Evolutionary conservation across 352 stramenopile species (phyloP).

Genomic region (Phytopythium delawarense): DNA sequence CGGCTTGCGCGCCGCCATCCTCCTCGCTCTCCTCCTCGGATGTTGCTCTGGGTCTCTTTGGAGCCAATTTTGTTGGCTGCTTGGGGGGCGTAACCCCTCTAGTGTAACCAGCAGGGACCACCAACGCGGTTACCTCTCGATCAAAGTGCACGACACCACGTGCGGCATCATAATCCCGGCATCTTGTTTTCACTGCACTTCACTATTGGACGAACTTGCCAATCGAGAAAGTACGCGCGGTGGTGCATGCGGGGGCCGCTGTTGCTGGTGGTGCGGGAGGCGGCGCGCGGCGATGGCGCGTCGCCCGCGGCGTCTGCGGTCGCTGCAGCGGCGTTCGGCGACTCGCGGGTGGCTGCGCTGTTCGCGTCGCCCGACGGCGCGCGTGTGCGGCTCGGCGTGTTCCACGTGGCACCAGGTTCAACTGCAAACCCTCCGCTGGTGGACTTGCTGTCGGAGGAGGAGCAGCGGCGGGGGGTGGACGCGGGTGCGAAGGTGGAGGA

Average conservation of each 20-base stretch:
- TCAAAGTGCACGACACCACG: no score
- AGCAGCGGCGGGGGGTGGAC: not conserved
- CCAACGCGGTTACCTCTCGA: not conserved
- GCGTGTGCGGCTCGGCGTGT: conserved; percentile 29
- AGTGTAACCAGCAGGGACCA: not conserved
- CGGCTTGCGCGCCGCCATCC: conserved; percentile 32
- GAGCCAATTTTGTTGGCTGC: not conserved
- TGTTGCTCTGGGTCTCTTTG: not conserved
- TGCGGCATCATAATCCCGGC: no score
- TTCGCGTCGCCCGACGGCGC: conserved; percentile 21
- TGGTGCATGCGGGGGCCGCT: conserved; percentile 9
- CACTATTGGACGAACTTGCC: no score
- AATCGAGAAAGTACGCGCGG: not conserved
- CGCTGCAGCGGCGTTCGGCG: conserved; percentile 12
- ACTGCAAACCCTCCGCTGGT: conserved; percentile 7
- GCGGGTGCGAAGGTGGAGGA: not conserved
- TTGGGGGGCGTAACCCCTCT: not conserved
- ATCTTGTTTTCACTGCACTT: no score
- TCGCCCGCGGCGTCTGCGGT: conserved; percentile 7
- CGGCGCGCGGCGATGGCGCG: conserved; percentile 15
- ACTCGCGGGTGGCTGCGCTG: conserved; percentile 27
- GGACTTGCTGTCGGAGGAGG: conserved; percentile 14
- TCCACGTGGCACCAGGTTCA: conserved; percentile 12
- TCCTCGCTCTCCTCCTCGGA: not conserved
- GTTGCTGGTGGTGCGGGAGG: conserved; percentile 34